These are phyloP conservation scores for Zizania palustris DNA, from an alignment of 202 grass and related monocot species.

Conservation along the genomic window DNA sequence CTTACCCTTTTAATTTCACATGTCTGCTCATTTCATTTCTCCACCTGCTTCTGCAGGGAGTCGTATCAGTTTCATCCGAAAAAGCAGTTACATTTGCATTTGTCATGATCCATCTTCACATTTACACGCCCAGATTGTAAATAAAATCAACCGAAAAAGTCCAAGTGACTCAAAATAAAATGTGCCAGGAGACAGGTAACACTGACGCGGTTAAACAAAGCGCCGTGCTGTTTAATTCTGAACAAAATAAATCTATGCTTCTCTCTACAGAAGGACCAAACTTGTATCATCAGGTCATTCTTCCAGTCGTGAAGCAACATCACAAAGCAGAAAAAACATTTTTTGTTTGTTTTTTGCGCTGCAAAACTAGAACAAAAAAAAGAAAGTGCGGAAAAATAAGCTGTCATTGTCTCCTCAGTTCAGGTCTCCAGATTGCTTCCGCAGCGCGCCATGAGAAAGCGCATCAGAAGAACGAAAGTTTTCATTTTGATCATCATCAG, in stretches of 20 bases:
- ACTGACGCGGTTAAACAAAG: constrained; percentile 17
- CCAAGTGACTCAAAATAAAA: no score
- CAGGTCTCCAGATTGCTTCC: constrained; percentile 53
- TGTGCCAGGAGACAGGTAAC: constrained; percentile 65
- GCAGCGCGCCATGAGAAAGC: constrained; percentile 36
- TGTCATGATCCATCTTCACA: no score
- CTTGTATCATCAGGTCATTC: constrained; percentile 26
- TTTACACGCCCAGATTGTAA: no score
- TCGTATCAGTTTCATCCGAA: no score
- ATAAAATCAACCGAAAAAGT: no score
- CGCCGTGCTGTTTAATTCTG: constrained; percentile 63
- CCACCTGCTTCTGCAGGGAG: no score
- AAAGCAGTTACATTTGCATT: no score
- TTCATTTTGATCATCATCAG: constrained; percentile 45
- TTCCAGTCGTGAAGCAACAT: constrained; percentile 50
- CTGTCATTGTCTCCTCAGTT: constrained; percentile 35
- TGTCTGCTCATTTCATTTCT: no score
- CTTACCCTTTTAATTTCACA: no score
- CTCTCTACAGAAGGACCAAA: constrained; percentile 53
- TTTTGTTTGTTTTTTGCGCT: neutral
- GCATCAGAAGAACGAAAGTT: constrained; percentile 55
- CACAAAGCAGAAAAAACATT: neutral
- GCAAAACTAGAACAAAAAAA: neutral
- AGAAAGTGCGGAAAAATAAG: neutral
- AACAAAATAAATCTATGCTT: constrained; percentile 44